Evolutionary conservation across 441 rosid genomes (phyloP), one percentile per base, ranked within the genome.

Genomic region (Populus hybrid): DNA sequence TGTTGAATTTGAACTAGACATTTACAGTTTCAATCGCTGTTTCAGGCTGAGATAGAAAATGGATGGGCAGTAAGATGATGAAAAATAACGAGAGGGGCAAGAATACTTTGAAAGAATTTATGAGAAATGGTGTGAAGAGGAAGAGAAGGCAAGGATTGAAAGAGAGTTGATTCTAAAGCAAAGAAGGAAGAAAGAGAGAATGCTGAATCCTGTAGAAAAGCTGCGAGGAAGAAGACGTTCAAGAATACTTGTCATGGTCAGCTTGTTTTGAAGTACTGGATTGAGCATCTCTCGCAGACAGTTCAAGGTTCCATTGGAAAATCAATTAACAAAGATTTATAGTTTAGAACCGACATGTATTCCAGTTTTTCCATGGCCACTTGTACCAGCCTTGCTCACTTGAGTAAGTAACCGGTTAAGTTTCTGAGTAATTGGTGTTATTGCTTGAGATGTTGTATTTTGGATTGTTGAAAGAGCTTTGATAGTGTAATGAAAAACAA

Each of bases 251-350:
- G 83, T 66, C 84, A 79, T 28, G 99, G 99, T 78, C 99, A 93
- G 76, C 98, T 97, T 53, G 88, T 93, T 3, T 92, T 93, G 97
- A 92, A 95, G 80, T 92, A 92, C 81, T 86, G 95, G 83, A 92
- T 93, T 2, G 92, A 95, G 84, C 90, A 89, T 80, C 92, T 93
- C 81, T 84, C 91, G 84, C 93, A 89, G 85, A 82, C 88, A 3
- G 84, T 93, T 77, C 91, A 91, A 81, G 86, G 85, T 83, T 84
- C 91, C 28, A 65, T 6, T 65, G 34, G 68, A 65, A 65, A 12
- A 10, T 21, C 28, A 65, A 24, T 12, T 65, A 4, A 21, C 46
- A 40, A 10, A 40, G 12, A 10, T 40, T 40, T 40, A 9, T 40
- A 10, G 46, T 40, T 40, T 40, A 40, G 50, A 40, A 40, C 46